A percentile compares a stretch with the other conserved stretches of the same genome.
Conservation (phyloP, 306 rosid genomes). For the Fagus crenata region DNA sequence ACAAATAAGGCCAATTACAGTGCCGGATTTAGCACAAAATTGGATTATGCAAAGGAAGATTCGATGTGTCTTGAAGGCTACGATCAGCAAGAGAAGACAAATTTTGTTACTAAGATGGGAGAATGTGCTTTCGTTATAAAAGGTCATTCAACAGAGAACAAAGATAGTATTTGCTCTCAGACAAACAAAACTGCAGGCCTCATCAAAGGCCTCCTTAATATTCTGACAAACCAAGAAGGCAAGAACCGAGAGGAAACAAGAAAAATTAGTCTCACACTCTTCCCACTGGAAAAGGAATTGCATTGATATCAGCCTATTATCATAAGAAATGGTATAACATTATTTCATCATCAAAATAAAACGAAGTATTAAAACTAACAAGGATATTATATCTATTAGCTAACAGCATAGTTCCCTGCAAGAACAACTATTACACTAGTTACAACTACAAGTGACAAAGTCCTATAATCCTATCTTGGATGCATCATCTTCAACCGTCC, state of each 20-base stretch:
- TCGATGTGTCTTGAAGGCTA: background rate
- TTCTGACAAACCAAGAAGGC: background rate
- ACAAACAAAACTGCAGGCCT: background rate
- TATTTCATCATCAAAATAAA: background rate
- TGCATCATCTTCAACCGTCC: slow-evolving; percentile 2
- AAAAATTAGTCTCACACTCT: background rate
- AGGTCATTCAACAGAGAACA: too few relatives aligned
- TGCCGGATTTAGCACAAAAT: background rate
- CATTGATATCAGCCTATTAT: background rate
- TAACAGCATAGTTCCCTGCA: too few relatives aligned
- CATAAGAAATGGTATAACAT: background rate
- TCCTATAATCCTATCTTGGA: background rate
- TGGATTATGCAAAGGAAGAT: background rate
- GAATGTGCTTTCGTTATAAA: too few relatives aligned
- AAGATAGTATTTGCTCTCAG: too few relatives aligned
- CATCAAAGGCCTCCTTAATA: background rate
- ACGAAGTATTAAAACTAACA: background rate
- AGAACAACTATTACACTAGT: too few relatives aligned
- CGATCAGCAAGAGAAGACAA: too few relatives aligned
- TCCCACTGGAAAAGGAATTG: background rate
- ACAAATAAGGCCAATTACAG: background rate
- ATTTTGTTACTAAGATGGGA: too few relatives aligned
- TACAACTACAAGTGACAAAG: too few relatives aligned
- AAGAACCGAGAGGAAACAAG: background rate
- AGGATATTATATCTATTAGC: too few relatives aligned